Conservation (phyloP, 441 rosid genomes). For the Kokia cookei region DNA sequence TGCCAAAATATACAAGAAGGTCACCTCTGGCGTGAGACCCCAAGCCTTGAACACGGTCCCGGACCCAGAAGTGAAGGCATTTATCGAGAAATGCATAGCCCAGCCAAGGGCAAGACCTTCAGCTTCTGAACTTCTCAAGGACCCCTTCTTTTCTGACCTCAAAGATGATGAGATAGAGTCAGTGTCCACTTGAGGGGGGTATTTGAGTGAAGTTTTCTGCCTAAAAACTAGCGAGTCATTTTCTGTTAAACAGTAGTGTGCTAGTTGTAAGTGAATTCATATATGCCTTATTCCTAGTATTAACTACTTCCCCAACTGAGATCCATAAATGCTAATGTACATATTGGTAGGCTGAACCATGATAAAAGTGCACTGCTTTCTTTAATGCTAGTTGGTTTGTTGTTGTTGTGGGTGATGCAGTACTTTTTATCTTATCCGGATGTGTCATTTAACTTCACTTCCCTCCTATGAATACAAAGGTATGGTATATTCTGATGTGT, state of each 20-base stretch:
- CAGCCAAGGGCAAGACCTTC: slow-evolving; percentile 61
- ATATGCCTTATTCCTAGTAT: slow-evolving; percentile 9
- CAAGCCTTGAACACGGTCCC: slow-evolving; percentile 38
- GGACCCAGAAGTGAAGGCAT: slow-evolving; percentile 49
- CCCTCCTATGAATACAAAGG: background rate
- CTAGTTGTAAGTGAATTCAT: slow-evolving; percentile 7
- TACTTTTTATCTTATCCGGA: background rate
- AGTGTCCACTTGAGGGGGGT: slow-evolving; percentile 3
- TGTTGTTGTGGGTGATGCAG: background rate
- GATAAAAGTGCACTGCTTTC: background rate
- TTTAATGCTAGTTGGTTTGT: background rate
- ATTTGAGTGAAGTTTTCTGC: background rate
- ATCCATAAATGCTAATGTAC: slow-evolving; percentile 7
- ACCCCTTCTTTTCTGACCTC: slow-evolving; percentile 58
- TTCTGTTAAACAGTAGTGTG: background rate
- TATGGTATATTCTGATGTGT: background rate
- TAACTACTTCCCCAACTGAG: background rate
- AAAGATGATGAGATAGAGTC: slow-evolving; percentile 25
- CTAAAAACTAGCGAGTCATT: background rate
- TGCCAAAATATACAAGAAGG: slow-evolving; percentile 46
- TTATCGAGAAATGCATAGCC: slow-evolving; percentile 59
- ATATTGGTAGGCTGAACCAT: background rate
- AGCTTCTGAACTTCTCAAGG: slow-evolving; percentile 58
- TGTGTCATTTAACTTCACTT: background rate
- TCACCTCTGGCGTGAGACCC: slow-evolving; percentile 49